Conservation (phyloP, 257 asterid species). For the Jaltomata sinuosa region DNA sequence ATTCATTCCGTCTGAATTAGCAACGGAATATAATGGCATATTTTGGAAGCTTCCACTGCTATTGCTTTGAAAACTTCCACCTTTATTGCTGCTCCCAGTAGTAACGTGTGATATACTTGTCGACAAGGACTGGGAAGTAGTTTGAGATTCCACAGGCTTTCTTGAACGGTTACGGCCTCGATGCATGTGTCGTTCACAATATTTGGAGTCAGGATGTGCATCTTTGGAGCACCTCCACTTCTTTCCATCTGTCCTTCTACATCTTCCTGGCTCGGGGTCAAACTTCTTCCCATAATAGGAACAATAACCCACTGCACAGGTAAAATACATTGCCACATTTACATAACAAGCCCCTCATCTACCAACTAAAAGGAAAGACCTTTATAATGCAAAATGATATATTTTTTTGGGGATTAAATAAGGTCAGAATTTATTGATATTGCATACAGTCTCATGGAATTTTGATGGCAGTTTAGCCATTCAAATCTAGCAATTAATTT, state of each 20-base stretch:
- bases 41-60: slow-evolving; percentile 51
- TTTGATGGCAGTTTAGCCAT: not conserved
- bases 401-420: not conserved
- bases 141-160: slow-evolving; percentile 99
- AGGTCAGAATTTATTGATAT: not conserved
- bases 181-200: slow-evolving; percentile 99
- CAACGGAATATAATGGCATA: slow-evolving; percentile 50
- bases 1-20: slow-evolving; percentile 47
- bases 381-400: not conserved
- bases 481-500: not conserved
- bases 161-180: slow-evolving; percentile 99
- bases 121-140: slow-evolving; percentile 66
- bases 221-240: slow-evolving; percentile 99
- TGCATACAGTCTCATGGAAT: not conserved
- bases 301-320: slow-evolving; percentile 67
- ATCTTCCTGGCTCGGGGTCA: slow-evolving; percentile 99
- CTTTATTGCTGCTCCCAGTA: slow-evolving; percentile 43
- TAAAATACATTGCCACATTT: not conserved
- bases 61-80: slow-evolving; percentile 41
- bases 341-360: not conserved
- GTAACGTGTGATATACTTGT: slow-evolving; percentile 52
- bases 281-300: slow-evolving; percentile 91
- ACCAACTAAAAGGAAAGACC: not conserved
- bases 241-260: slow-evolving; percentile 97
- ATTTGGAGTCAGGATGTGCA: slow-evolving; percentile 94